Base-by-base conservation (phyloP, 1,284 basidiomycete species). In the Apiotrichum porosum region DNA sequence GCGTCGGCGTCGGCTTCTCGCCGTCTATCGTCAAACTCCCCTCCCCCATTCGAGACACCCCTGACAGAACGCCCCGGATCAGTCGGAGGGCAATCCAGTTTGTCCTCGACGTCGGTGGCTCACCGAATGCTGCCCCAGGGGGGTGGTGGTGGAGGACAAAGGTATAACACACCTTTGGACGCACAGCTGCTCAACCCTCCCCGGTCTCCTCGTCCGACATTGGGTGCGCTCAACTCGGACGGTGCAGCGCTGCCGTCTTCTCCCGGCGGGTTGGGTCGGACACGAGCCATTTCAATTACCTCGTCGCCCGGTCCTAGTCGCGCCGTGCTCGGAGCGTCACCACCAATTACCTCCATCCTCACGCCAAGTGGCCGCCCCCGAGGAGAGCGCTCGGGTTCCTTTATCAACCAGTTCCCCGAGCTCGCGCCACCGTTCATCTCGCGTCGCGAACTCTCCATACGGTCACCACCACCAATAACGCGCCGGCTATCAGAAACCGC, bases 401-500 rank as follows among this genome's bases (percentile, higher is more conserved):
- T 51, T 21, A 37, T 42, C 36, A 47, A 32, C 36, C 45, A 47
- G 37, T 47, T 51, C 28, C 33, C 50, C 13, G 50, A 51, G 31
- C 37, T 51, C n/a, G 32, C 36, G 3, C 50, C 50, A 1, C 50
- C 50, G 4, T 51, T 47, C 36, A 51, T 51, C 37, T 47, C 50
- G 24, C 40, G 37, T 17, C 37, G 42, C 9, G 49, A 51, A 26
- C 50, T 47, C 9, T 5, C n/a, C n/a, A n/a, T 31, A 4, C 10
- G 35, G 0, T 12, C 23, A 13, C 17, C 42, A 1, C 18, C 36
- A 4, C 22, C 14, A 23, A 22, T 42, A 33, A 42, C 52, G 0
- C 21, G 52, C 10, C 41, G 52, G 1, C 26, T 47, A 9, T 54
- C 52, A 6, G 52, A 54, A 23, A 50, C 52, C 2, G 52, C 52